A percentile compares a stretch with the other conserved stretches of the same genome.
Conservation (phyloP, 108 stramenopile genomes). For the Nitzschia inconspicua region DNA sequence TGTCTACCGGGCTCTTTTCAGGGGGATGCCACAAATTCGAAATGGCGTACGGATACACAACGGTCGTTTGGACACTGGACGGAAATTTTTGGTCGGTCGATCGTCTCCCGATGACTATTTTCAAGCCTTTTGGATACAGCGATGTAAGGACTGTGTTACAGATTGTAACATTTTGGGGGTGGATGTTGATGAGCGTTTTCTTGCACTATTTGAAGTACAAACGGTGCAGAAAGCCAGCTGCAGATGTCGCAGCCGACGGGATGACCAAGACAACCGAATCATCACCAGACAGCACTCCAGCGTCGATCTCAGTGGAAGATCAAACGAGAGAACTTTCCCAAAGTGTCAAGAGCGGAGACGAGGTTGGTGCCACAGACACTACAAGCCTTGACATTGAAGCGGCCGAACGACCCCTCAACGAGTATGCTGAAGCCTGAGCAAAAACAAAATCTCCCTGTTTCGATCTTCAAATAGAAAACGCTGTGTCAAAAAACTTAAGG, state of each 20-base stretch:
- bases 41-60: slow-evolving; percentile 51
- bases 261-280: neutral
- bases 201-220: slow-evolving; percentile 52
- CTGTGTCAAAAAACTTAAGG: too few species aligned
- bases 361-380: too few species aligned
- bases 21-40: slow-evolving; percentile 75
- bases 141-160: slow-evolving; percentile 61
- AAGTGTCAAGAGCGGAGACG: too few species aligned
- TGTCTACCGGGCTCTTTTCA: slow-evolving; percentile 69
- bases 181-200: slow-evolving; percentile 38
- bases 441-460: too few species aligned
- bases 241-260: neutral
- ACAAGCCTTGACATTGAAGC: too few species aligned
- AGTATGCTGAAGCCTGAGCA: too few species aligned
- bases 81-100: slow-evolving; percentile 52
- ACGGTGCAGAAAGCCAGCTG: slow-evolving; percentile 13
- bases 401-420: too few species aligned
- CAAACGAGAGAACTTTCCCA: too few species aligned
- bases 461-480: too few species aligned
- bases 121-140: slow-evolving; percentile 83
- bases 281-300: too few species aligned
- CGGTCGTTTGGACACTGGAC: slow-evolving; percentile 47
- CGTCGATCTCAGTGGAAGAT: too few species aligned
- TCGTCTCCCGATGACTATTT: slow-evolving; percentile 65
- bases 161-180: slow-evolving; percentile 61